Percentiles rank a stretch among this genome's conserved stretches.
Conservation (phyloP, 2,329 filamentous ascomycete species). For the Penicillium hesseltinei region DNA sequence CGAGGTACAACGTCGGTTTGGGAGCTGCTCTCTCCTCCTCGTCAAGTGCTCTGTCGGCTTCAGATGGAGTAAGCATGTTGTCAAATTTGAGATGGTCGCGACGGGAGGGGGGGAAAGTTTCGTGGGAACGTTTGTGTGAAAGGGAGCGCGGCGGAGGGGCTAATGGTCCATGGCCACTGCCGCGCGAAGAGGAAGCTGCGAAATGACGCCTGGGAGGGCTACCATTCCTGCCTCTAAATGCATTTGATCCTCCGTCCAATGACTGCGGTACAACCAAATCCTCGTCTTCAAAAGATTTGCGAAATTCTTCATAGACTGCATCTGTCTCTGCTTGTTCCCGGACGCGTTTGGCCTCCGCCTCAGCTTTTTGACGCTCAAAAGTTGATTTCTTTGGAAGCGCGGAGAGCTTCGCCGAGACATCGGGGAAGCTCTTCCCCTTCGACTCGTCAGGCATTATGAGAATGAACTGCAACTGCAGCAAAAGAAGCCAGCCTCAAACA, state of each 20-base stretch:
- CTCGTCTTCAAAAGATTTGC: conserved; percentile 64
- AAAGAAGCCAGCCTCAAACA: neutral
- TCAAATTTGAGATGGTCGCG: conserved; percentile 43
- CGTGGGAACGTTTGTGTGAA: conserved; percentile 46
- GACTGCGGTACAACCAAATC: conserved; percentile 19
- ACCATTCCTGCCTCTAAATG: conserved; percentile 35
- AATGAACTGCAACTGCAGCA: conserved; percentile 25
- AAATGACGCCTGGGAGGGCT: conserved; percentile 63
- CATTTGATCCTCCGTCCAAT: conserved; percentile 24
- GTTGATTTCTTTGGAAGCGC: conserved; percentile 79
- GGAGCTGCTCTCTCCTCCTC: conserved; percentile 49
- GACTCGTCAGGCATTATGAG: conserved; percentile 39
- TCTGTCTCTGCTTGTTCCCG: conserved; percentile 84
- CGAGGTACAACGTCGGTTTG: conserved; percentile 56
- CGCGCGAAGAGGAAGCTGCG: conserved; percentile 43
- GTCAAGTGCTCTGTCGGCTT: conserved; percentile 43
- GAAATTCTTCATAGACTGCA: conserved; percentile 81
- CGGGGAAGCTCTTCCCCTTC: conserved; percentile 57
- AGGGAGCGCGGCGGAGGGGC: conserved; percentile 43
- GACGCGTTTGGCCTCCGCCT: conserved; percentile 82
- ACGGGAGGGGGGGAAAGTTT: conserved; percentile 41
- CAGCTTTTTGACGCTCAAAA: conserved; percentile 84
- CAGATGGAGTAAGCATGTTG: conserved; percentile 41
- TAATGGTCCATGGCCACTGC: conserved; percentile 52
- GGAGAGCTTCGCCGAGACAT: conserved; percentile 73